Percentiles rank a stretch among this genome's conserved stretches.
Conservation (phyloP, 148 eudicot species). For the Camellia granthamiana region DNA sequence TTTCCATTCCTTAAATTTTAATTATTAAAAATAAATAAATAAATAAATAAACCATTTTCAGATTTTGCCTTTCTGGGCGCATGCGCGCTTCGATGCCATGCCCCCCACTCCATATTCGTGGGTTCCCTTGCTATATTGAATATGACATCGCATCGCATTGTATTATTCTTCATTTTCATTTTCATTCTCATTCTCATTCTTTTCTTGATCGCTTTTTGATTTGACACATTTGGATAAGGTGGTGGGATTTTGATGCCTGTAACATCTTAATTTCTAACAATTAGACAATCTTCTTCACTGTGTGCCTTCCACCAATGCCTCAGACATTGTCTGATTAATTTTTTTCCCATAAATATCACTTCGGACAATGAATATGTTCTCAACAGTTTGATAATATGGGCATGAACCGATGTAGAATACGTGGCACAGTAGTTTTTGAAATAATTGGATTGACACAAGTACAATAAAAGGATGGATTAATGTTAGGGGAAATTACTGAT, state of each 20-base stretch:
- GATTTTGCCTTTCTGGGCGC: background rate
- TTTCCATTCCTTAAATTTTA: background rate
- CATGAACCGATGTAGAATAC: too few relatives aligned
- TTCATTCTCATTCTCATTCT: background rate
- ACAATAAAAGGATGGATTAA: too few relatives aligned
- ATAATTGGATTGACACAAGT: too few relatives aligned
- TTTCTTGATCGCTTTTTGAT: background rate
- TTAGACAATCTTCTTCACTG: background rate
- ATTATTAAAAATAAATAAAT: background rate
- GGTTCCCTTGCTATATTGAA: background rate
- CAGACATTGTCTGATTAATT: background rate
- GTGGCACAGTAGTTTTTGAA: too few relatives aligned
- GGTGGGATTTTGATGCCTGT: background rate
- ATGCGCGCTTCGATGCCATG: slow-evolving; percentile 1
- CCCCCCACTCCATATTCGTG: background rate
- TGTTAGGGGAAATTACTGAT: too few relatives aligned
- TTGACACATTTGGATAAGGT: slow-evolving; percentile 18
- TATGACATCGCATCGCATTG: background rate
- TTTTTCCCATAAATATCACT: background rate
- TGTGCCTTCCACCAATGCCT: background rate
- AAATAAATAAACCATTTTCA: background rate
- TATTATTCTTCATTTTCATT: too few relatives aligned
- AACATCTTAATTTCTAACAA: background rate
- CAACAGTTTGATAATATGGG: too few relatives aligned
- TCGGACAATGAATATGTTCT: background rate